phyloP scores from a whole-genome alignment of 305 asterid genomes.

The Plantago lanceolata region DNA sequence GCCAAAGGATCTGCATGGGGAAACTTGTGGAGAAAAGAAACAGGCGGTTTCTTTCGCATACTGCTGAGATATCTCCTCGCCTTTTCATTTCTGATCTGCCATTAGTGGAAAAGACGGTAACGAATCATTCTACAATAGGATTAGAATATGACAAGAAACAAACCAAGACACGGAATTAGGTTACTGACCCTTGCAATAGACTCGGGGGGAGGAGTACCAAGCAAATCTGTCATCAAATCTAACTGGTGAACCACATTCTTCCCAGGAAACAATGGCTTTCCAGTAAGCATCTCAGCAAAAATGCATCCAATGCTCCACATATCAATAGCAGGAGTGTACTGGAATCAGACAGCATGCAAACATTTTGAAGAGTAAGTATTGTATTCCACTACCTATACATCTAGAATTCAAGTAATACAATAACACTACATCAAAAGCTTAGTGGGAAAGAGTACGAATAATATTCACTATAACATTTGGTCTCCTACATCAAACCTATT shows the following conservation, averaged over 20 bases:
- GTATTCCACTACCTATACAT: background rate
- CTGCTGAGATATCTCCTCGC: slow-evolving; percentile 93
- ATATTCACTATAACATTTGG: background rate
- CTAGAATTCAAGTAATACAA: too few species aligned
- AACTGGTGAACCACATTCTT: slow-evolving; percentile 78
- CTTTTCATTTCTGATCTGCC: slow-evolving; percentile 97
- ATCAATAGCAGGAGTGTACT: slow-evolving; percentile 83
- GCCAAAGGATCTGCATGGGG: slow-evolving; percentile 85
- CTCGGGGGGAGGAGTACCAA: slow-evolving; percentile 76
- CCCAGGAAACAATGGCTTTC: slow-evolving; percentile 73
- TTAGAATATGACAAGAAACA: slow-evolving; percentile 8
- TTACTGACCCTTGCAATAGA: slow-evolving; percentile 61
- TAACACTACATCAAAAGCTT: too few species aligned
- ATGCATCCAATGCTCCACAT: slow-evolving; percentile 87
- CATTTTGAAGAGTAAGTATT: background rate
- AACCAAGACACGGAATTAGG: slow-evolving; percentile 9
- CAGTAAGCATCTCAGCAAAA: slow-evolving; percentile 72
- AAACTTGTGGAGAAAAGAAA: slow-evolving; percentile 77
- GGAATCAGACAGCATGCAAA: slow-evolving; percentile 24
- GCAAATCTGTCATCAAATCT: slow-evolving; percentile 71
- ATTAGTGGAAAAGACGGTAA: slow-evolving; percentile 21
- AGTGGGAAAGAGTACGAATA: too few species aligned
- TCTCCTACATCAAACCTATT: background rate
- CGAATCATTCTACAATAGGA: background rate
- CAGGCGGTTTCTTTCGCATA: slow-evolving; percentile 80